A percentile compares a stretch with the other conserved stretches of the same genome.
phyloP scores from a whole-genome alignment of 495 filamentous ascomycete species.

The Trichoderma erinaceum region DNA sequence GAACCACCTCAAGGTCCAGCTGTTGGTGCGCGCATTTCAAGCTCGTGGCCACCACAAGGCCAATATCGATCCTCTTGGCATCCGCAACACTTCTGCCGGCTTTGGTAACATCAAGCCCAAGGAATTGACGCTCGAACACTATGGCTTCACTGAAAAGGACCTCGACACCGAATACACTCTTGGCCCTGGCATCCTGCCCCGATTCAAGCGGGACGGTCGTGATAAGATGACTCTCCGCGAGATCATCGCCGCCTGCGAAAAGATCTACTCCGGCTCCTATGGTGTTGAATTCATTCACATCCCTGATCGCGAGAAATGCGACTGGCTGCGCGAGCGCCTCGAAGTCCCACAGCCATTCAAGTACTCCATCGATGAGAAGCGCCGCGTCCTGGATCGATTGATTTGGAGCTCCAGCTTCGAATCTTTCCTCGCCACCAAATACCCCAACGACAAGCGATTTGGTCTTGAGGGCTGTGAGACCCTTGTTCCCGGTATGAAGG shows the following conservation, averaged over 20 bases:
- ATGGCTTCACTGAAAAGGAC: constrained; percentile 91
- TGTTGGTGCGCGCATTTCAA: constrained; percentile 94
- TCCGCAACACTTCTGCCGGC: constrained; percentile 75
- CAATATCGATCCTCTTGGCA: constrained; percentile 92
- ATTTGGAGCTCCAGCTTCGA: constrained; percentile 99
- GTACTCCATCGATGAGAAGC: constrained; percentile 95
- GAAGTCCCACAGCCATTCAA: constrained; percentile 92
- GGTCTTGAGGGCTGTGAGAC: constrained; percentile 95
- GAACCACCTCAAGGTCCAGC: constrained; percentile 96
- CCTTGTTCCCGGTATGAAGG: constrained; percentile 98
- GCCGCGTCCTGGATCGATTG: constrained; percentile 89
- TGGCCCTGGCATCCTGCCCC: constrained; percentile 90
- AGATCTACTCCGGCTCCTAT: constrained; percentile 92
- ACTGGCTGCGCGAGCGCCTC: constrained; percentile 91
- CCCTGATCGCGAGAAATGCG: constrained; percentile 92
- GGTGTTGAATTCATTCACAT: constrained; percentile 99
- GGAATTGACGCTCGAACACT: constrained; percentile 87
- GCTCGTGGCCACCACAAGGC: constrained; percentile 97
- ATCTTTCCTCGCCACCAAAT: constrained; percentile 88
- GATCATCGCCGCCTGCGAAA: constrained; percentile 88
- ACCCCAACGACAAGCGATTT: constrained; percentile 99
- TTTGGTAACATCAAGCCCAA: constrained; percentile 86
- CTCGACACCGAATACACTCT: constrained; percentile 86
- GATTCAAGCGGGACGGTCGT: constrained; percentile 78
- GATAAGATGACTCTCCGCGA: constrained; percentile 96